Base-by-base conservation (phyloP, 1,284 basidiomycete species). In the Omphalotus olearius region DNA sequence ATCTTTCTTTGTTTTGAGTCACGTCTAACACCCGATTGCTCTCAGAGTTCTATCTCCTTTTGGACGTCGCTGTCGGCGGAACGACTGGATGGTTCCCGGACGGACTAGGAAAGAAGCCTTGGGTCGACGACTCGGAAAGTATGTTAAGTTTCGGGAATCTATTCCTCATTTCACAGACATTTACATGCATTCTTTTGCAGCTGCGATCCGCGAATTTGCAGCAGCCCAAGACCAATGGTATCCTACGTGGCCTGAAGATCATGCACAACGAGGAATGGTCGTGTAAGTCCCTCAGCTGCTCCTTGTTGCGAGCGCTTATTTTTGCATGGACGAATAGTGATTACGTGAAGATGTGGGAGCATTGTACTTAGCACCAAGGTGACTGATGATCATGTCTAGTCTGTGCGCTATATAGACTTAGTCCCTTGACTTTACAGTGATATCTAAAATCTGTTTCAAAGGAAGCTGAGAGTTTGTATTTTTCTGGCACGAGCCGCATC, bases 81-180 rank as follows among this genome's bases (percentile, higher is more conserved):
- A 91, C 88, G 33, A 90, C 85, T 61, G 92, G 91, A 14, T 93
- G 88, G 87, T 94, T 94, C 79, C 86, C 86, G 14, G 90, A 93
- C 62, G 73, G 74, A 25, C 54, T 52, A 42, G 54, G 82, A 43
- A 74, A 77, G 53, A 94, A 93, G 69, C 84, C 87, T 25, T 94
- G 91, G 91, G 72, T 82, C 16, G 85, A 91, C 64, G 74, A 74
- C 47, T 85, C 18, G 37, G 16, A 26, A 9, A 18, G 48, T 50
- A 18, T 35, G 48, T 18, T 13, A 13, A 23, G 5, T 23, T 33
- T 33, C 13, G 30, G 9, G 9, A 33, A 5, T 23, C 18, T 45
- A 28, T n/a, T 28, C 16, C 20, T 30, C 43, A 9, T 30, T 45
- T 33, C 23, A 35, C 26, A 23, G 30, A 6, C 5, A 28, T 28